These are phyloP conservation scores for Rosa lucieae DNA, from an alignment of 306 rosid genomes.

Conservation along the genomic window DNA sequence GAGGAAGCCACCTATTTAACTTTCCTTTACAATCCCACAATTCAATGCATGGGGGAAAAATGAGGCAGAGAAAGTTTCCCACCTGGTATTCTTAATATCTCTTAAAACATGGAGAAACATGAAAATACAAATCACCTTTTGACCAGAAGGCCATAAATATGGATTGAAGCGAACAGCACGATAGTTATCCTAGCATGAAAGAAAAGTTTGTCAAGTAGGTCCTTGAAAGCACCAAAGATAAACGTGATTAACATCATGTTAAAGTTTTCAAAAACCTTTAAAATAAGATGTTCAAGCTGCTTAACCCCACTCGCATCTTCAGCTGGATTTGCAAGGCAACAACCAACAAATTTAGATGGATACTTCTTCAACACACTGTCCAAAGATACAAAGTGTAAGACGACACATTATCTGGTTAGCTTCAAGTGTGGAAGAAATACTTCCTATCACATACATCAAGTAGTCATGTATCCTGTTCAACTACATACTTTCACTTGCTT, in stretches of 20 bases:
- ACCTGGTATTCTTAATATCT: background rate
- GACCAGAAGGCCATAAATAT: constrained; percentile 81
- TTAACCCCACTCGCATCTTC: constrained; percentile 71
- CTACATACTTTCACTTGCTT: background rate
- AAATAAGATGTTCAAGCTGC: constrained; percentile 69
- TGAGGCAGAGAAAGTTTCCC: background rate
- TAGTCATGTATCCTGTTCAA: background rate
- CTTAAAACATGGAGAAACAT: background rate
- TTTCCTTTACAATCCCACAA: background rate
- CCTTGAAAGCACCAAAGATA: background rate
- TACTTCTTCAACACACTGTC: constrained; percentile 75
- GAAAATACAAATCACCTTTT: constrained; percentile 44
- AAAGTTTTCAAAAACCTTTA: constrained; percentile 49
- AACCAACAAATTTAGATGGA: constrained; percentile 81
- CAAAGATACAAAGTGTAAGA: constrained; percentile 17
- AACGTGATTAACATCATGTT: constrained; percentile 2
- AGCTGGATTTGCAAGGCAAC: constrained; percentile 95
- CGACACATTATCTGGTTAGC: too few species aligned
- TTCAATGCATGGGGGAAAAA: constrained; percentile 5
- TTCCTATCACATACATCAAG: background rate
- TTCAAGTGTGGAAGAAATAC: background rate
- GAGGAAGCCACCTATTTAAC: background rate
- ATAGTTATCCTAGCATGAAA: constrained; percentile 67
- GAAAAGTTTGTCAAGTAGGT: constrained; percentile 21
- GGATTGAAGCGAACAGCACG: constrained; percentile 89